Evolutionary conservation across 1,284 basidiomycete species (phyloP).

Genomic region (Ustilago lituana): DNA sequence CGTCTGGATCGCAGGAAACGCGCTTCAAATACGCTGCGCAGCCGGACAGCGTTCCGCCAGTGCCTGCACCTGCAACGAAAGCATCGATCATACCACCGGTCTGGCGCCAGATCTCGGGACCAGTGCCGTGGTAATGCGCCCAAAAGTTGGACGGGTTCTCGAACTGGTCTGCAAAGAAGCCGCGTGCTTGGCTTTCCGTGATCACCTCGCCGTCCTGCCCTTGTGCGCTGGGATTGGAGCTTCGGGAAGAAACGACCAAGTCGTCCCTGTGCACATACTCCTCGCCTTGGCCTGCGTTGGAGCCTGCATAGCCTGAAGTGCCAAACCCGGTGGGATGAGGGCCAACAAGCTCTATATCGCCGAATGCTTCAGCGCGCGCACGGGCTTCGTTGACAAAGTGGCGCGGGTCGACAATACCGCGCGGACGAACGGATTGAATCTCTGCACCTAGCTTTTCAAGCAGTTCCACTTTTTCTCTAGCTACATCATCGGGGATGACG

Average conservation of each 20-base stretch:
- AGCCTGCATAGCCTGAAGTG: slow-evolving; percentile 23
- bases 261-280: slow-evolving; percentile 42
- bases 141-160: slow-evolving; percentile 88
- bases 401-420: slow-evolving; percentile 64
- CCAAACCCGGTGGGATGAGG: slow-evolving; percentile 34
- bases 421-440: slow-evolving; percentile 74
- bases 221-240: slow-evolving; percentile 3
- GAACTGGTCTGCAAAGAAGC: slow-evolving; percentile 81
- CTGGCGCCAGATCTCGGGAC: slow-evolving; percentile 94
- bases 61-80: slow-evolving; percentile 96
- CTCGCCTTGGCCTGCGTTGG: slow-evolving; percentile 23
- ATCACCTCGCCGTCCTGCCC: slow-evolving; percentile 25
- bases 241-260: slow-evolving; percentile 51
- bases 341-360: slow-evolving; percentile 50
- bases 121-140: slow-evolving; percentile 89
- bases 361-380: slow-evolving; percentile 55
- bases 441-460: slow-evolving; percentile 84
- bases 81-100: slow-evolving; percentile 83
- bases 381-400: slow-evolving; percentile 67
- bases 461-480: slow-evolving; percentile 87
- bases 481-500: slow-evolving; percentile 71
- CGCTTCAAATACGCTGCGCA: slow-evolving; percentile 79
- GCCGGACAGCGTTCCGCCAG: slow-evolving; percentile 93
- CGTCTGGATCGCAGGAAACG: slow-evolving; percentile 58
- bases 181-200: slow-evolving; percentile 52